Conservation (phyloP, 257 asterid genomes). For the Jaltomata sinuosa region DNA sequence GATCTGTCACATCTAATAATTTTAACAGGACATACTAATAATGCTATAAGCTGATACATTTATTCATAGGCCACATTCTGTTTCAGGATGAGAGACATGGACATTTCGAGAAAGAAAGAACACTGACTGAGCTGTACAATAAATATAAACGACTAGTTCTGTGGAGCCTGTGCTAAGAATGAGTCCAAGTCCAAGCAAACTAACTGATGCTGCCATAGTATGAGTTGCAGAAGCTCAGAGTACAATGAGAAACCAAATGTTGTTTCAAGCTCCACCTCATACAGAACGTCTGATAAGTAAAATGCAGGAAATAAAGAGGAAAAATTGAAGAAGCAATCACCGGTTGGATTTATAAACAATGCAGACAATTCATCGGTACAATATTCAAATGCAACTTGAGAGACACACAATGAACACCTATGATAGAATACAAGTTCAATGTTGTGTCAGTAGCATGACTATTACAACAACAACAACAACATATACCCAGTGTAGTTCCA, state of each 20-base stretch:
- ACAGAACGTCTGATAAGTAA: background rate
- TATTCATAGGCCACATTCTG: background rate
- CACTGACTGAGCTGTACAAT: background rate
- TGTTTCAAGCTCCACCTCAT: background rate
- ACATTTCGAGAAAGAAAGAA: background rate
- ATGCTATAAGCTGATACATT: background rate
- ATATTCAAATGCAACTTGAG: background rate
- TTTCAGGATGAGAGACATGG: too few species aligned
- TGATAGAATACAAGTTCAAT: background rate
- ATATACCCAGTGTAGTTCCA: too few species aligned
- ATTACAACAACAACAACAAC: too few species aligned
- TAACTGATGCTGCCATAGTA: background rate
- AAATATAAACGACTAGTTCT: background rate
- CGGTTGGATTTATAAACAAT: background rate
- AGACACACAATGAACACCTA: background rate
- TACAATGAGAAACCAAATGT: background rate
- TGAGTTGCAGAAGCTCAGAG: background rate
- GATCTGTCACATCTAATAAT: background rate
- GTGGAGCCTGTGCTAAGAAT: background rate
- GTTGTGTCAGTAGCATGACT: background rate
- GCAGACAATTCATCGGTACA: background rate
- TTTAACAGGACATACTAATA: too few species aligned
- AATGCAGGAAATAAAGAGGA: background rate
- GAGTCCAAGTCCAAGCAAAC: background rate
- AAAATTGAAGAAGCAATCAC: background rate